phyloP scores from a whole-genome alignment of 441 rosid species.

The Pelargonium myrrhifolium region DNA sequence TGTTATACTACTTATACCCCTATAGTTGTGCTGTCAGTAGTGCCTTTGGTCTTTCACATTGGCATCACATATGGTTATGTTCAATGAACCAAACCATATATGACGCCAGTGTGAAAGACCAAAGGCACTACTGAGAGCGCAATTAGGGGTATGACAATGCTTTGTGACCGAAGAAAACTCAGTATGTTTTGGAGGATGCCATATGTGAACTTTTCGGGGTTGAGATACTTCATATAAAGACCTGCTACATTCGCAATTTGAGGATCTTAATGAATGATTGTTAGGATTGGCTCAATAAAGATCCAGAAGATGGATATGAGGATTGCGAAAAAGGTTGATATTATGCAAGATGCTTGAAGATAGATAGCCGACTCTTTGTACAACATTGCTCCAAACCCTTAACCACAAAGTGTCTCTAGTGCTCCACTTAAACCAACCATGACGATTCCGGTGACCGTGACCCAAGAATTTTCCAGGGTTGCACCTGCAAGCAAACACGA shows the following conservation, averaged over 20 bases:
- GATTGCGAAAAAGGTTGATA: slow-evolving; percentile 39
- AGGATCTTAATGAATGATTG: slow-evolving; percentile 48
- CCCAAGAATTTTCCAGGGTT: too few species aligned
- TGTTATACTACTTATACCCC: slow-evolving; percentile 41
- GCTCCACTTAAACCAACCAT: slow-evolving; percentile 83
- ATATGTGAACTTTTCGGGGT: slow-evolving; percentile 64
- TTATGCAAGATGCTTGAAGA: slow-evolving; percentile 66
- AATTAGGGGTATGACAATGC: slow-evolving; percentile 42
- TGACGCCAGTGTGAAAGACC: slow-evolving; percentile 37
- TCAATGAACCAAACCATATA: slow-evolving; percentile 37
- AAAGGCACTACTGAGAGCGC: slow-evolving; percentile 40
- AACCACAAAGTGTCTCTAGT: slow-evolving; percentile 77
- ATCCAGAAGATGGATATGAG: slow-evolving; percentile 48
- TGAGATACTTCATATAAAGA: slow-evolving; percentile 47
- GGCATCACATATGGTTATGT: slow-evolving; percentile 38
- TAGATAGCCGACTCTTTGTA: slow-evolving; percentile 53
- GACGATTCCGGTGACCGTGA: too few species aligned
- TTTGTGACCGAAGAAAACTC: slow-evolving; percentile 69
- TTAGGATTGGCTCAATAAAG: slow-evolving; percentile 38
- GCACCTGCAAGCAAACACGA: too few species aligned
- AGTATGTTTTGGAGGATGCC: slow-evolving; percentile 58
- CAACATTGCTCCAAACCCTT: slow-evolving; percentile 59
- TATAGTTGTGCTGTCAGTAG: slow-evolving; percentile 35
- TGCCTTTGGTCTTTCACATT: slow-evolving; percentile 42
- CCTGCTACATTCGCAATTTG: slow-evolving; percentile 41